These are phyloP conservation scores for Rhododendron molle DNA, from an alignment of 148 eudicot genomes.

Conservation along the genomic window DNA sequence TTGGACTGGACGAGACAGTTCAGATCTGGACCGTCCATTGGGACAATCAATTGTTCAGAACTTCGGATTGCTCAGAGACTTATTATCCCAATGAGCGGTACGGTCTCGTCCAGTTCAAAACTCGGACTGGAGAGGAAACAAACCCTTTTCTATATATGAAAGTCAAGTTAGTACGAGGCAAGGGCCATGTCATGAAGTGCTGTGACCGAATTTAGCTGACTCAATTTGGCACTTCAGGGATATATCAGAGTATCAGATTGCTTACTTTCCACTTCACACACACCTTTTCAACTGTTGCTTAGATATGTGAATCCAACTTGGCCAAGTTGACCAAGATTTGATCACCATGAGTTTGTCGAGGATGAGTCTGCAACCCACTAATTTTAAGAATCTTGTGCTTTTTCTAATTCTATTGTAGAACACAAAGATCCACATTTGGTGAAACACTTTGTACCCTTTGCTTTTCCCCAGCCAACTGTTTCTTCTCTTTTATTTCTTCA, in stretches of 20 bases:
- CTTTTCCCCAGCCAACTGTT: conserved; percentile 1
- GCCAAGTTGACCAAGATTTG: conserved; percentile 41
- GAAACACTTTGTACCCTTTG: conserved; percentile 3
- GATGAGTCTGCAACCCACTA: conserved; percentile 44
- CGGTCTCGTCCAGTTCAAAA: neutral
- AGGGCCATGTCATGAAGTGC: conserved; percentile 30
- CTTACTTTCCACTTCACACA: conserved; percentile 25
- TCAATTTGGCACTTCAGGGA: conserved; percentile 16
- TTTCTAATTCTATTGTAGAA: neutral
- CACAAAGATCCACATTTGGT: neutral
- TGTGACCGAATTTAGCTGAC: conserved; percentile 39
- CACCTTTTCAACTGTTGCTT: neutral
- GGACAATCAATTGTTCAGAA: neutral
- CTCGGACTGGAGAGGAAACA: neutral
- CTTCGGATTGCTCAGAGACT: neutral
- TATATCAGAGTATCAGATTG: conserved; percentile 24
- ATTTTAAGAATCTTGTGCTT: conserved; percentile 24
- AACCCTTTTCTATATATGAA: neutral
- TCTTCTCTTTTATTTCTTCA: neutral
- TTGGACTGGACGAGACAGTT: neutral
- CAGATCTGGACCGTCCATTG: too few species aligned
- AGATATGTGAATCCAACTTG: conserved; percentile 35
- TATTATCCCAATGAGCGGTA: neutral
- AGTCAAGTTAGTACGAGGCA: neutral
- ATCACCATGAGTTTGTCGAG: conserved; percentile 25